Percentiles rank a stretch among this genome's conserved stretches.
phyloP scores from a whole-genome alignment of 306 rosid genomes.

The Canavalia ensiformis region DNA sequence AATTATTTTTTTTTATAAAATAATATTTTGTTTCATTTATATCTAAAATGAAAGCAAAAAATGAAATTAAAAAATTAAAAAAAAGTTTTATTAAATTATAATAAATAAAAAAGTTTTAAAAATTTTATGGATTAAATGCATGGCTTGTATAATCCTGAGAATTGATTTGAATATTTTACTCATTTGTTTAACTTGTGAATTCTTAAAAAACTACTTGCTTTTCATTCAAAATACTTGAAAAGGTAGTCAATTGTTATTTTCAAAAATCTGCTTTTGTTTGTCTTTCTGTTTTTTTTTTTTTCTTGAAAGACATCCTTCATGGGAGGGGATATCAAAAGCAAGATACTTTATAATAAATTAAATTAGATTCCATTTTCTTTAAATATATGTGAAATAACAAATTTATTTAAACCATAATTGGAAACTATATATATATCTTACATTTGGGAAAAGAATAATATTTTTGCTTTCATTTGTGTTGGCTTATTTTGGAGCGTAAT shows the following conservation, averaged over 20 bases:
- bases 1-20: too few species aligned
- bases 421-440: not conserved
- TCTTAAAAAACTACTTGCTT: constrained; percentile 15
- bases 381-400: constrained; percentile 33
- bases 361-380: constrained; percentile 31
- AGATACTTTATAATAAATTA: not conserved
- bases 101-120: too few species aligned
- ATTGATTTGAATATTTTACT: too few species aligned
- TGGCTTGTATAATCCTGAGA: too few species aligned
- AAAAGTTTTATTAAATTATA: too few species aligned
- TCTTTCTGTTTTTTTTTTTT: not conserved
- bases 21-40: too few species aligned
- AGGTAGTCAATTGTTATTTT: not conserved
- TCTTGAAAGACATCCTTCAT: not conserved
- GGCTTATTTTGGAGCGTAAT: constrained; percentile 26
- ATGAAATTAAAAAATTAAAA: too few species aligned
- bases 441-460: not conserved
- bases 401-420: constrained; percentile 27
- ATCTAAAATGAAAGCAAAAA: too few species aligned
- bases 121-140: too few species aligned
- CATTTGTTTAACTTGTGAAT: constrained; percentile 1
- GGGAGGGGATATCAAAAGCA: not conserved
- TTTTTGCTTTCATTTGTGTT: constrained; percentile 17
- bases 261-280: constrained; percentile 1
- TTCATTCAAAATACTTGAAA: constrained; percentile 36